Conservation (phyloP, 352 stramenopile genomes). For the Phytophthora sp. region DNA sequence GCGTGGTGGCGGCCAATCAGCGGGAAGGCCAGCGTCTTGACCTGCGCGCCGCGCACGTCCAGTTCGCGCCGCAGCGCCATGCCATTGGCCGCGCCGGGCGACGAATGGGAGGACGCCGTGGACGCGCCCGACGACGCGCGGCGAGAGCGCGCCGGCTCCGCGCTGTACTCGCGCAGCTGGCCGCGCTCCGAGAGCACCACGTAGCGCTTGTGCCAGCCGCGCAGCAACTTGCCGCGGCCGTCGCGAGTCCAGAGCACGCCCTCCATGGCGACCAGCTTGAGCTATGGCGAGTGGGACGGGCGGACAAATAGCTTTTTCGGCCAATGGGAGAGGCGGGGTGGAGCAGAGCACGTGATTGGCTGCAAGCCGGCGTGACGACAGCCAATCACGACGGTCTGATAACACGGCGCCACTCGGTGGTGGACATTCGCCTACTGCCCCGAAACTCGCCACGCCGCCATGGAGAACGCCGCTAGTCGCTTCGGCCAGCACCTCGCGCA, state of each 20-base stretch:
- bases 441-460: conserved; percentile 16
- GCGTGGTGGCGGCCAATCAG: conserved; percentile 50
- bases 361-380: not conserved
- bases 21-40: conserved; percentile 60
- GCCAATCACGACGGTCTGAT: conserved; percentile 27
- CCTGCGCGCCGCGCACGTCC: conserved; percentile 32
- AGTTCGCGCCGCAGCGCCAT: conserved; percentile 60
- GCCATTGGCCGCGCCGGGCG: conserved; percentile 32
- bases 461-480: conserved; percentile 81
- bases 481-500: conserved; percentile 88
- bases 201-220: conserved; percentile 76
- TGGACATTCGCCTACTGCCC: not conserved
- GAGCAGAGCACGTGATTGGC: conserved; percentile 4
- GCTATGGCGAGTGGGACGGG: too few species aligned
- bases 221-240: conserved; percentile 59
- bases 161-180: conserved; percentile 55
- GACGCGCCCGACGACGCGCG: conserved; percentile 18
- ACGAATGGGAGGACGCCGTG: conserved; percentile 7
- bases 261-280: conserved; percentile 51
- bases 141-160: conserved; percentile 19
- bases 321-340: conserved; percentile 7
- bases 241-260: conserved; percentile 61
- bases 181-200: conserved; percentile 59
- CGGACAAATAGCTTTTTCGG: not conserved
- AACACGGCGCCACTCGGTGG: not conserved